A percentile compares a stretch with the other conserved stretches of the same genome.
Conservation (phyloP, 306 rosid species). For the Canavalia gladiata region DNA sequence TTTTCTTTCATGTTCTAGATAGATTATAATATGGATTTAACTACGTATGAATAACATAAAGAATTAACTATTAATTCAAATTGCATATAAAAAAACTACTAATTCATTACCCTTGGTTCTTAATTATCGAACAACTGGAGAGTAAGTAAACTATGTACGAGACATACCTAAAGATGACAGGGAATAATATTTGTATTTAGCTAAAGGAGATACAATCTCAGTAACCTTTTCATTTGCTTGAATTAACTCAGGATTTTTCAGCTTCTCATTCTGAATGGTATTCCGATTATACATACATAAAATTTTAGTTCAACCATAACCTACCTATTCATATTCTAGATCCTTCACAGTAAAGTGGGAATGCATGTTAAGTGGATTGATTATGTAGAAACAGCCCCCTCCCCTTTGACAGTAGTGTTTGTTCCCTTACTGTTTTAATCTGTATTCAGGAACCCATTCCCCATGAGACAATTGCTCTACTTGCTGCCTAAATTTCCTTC, state of each 20-base stretch:
- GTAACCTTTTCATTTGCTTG: neutral
- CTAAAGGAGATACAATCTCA: neutral
- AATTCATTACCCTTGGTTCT: neutral
- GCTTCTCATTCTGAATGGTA: neutral
- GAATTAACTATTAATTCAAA: neutral
- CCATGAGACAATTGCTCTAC: neutral
- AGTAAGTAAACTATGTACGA: neutral
- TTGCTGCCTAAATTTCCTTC: constrained; percentile 1
- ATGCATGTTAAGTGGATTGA: neutral
- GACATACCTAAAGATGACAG: neutral
- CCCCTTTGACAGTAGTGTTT: neutral
- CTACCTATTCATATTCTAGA: neutral
- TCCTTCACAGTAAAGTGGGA: neutral
- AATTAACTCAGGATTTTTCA: neutral
- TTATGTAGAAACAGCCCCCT: neutral
- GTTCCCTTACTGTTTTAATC: neutral
- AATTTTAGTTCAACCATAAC: neutral
- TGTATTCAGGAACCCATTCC: neutral
- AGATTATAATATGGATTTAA: constrained; percentile 15
- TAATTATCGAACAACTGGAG: neutral
- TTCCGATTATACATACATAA: neutral
- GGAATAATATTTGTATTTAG: neutral
- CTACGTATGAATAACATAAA: neutral
- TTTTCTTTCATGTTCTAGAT: neutral
- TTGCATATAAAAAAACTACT: neutral